Evolutionary conservation across 768 basidiomycete species (phyloP), one percentile per base, ranked within the genome.

Genomic region (Panaeolus papilionaceus): DNA sequence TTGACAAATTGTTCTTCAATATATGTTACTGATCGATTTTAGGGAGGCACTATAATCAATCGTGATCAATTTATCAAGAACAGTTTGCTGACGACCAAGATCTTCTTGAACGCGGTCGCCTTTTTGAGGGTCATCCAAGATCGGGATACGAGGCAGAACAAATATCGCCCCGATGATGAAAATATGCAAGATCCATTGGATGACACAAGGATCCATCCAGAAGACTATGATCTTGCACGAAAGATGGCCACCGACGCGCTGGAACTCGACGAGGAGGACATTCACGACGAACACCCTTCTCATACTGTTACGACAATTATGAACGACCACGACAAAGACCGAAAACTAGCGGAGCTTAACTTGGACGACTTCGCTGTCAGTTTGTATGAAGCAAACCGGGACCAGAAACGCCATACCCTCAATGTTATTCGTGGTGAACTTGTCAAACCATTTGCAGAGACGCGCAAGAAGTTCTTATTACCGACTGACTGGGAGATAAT

Each of bases 221-320:
- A 97, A 76, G 98, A 99, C 79, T 99, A 99, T 75, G 96, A 98
- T 71, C 85, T 99, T 44, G 97, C 98, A 3, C 90, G 95, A 40
- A 98, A 99, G 83, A 98, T 99, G 96, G 97, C 97, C 42, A 93
- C 94, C 20, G 96, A 98, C 78, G 95, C 97, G 4, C 86, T 99
- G 14, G 98, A 98, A 75, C 85, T 95, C n/a, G 98, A 99, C 71
- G 96, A 97, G 73, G 98, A 99, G 77, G 98, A 99, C 79, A 85
- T 95, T 39, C 93, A 93, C 66, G 94, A 94, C 70, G 89, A 93
- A 73, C 93, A 97, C 75, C 93, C 96, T 33, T 99, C 98, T 1
- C 89, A 92, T 71, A 92, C 94, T 8, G 95, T 99, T 54, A 86
- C 87, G 14, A 79, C 90, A 58, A 91, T 99, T 75, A 94, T 98